Evolutionary conservation across 345 rosid species (phyloP).

Genomic region (Eutrema yunnanense): DNA sequence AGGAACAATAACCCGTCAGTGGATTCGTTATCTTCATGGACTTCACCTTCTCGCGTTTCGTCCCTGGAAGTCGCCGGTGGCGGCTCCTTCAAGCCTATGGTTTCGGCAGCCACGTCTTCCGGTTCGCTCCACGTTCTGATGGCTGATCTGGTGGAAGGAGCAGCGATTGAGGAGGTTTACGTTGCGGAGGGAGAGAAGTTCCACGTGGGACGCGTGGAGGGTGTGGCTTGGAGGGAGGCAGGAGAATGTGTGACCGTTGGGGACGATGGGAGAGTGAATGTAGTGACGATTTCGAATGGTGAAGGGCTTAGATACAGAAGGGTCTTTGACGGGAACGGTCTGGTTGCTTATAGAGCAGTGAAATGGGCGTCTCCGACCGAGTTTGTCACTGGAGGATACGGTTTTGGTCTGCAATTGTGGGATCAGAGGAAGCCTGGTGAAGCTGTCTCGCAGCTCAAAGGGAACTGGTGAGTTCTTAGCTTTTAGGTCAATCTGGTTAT

Average conservation of each 20-base stretch:
- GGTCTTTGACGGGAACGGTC: constrained; percentile 67
- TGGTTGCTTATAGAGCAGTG: constrained; percentile 66
- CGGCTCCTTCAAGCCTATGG: constrained; percentile 33
- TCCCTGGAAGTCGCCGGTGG: constrained; percentile 42
- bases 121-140: constrained; percentile 57
- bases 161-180: constrained; percentile 29
- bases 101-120: constrained; percentile 47
- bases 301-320: constrained; percentile 35
- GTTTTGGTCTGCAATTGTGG: constrained; percentile 88
- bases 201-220: constrained; percentile 50
- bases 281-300: constrained; percentile 35
- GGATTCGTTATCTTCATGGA: constrained; percentile 43
- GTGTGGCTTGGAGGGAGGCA: constrained; percentile 61
- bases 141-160: constrained; percentile 26
- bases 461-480: constrained; percentile 49
- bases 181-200: constrained; percentile 33
- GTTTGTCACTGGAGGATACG: constrained; percentile 84
- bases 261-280: constrained; percentile 50
- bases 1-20: constrained; percentile 10
- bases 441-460: constrained; percentile 71
- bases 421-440: constrained; percentile 70
- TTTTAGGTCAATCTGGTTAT: background rate
- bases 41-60: constrained; percentile 57
- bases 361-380: constrained; percentile 84
- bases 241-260: constrained; percentile 67